These are phyloP conservation scores for Penicillium parvum DNA, from an alignment of 495 filamentous ascomycete species.

Conservation along the genomic window DNA sequence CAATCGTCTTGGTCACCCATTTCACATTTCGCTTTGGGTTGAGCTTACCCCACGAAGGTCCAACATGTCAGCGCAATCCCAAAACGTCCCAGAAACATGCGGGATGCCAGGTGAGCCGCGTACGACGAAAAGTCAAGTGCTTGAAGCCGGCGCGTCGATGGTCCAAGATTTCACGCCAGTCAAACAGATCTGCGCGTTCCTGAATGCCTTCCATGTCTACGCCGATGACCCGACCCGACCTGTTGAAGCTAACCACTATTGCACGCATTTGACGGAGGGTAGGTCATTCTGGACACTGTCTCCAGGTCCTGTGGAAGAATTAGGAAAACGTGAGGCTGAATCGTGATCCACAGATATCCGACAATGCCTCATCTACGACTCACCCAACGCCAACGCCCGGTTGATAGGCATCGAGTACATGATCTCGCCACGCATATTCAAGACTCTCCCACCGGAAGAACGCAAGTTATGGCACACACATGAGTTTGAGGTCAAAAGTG, in stretches of 20 bases:
- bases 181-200: constrained; percentile 74
- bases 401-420: constrained; percentile 92
- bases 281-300: no score
- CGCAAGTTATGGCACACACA: constrained; percentile 75
- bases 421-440: constrained; percentile 69
- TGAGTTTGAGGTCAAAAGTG: constrained; percentile 82
- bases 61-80: constrained; percentile 9
- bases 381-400: constrained; percentile 56
- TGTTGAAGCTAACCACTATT: constrained; percentile 85
- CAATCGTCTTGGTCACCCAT: no score
- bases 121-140: constrained; percentile 52
- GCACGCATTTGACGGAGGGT: constrained; percentile 70
- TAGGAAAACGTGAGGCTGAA: no score
- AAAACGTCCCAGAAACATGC: constrained; percentile 9
- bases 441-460: constrained; percentile 59
- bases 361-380: constrained; percentile 86
- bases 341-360: constrained; percentile 62
- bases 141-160: constrained; percentile 61
- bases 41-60: no score
- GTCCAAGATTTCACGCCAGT: constrained; percentile 68
- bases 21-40: no score
- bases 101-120: constrained; percentile 48
- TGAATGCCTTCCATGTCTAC: constrained; percentile 85
- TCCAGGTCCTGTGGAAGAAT: no score
- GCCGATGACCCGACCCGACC: constrained; percentile 60